These are phyloP conservation scores for Adenanthera pavonina DNA, from an alignment of 306 rosid genomes.

Conservation along the genomic window DNA sequence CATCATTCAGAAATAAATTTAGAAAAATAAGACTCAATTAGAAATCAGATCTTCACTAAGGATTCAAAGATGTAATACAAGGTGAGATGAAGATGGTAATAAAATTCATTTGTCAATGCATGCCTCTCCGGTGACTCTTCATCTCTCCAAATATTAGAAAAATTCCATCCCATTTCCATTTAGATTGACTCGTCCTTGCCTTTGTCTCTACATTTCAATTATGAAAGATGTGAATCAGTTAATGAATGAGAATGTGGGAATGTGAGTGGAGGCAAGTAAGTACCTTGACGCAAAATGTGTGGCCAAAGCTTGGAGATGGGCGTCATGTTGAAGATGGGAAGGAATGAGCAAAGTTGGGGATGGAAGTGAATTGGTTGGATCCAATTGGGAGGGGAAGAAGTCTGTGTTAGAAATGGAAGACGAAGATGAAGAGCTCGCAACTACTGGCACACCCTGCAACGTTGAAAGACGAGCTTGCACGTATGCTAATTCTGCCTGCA, in stretches of 20 bases:
- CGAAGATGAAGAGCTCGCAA: conserved; percentile 29
- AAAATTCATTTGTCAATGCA: too few species aligned
- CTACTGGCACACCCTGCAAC: conserved; percentile 43
- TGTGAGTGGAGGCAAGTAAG: conserved; percentile 63
- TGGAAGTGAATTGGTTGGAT: conserved; percentile 48
- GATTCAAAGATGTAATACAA: too few species aligned
- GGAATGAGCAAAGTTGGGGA: conserved; percentile 36
- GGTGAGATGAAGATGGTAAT: too few species aligned
- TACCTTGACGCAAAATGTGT: conserved; percentile 63
- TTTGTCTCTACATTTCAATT: neutral
- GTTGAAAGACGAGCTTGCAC: conserved; percentile 77
- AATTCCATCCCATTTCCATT: too few species aligned
- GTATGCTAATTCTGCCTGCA: conserved; percentile 80
- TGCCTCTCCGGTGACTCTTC: too few species aligned
- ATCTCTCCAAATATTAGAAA: too few species aligned
- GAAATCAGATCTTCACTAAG: too few species aligned
- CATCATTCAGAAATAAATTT: too few species aligned
- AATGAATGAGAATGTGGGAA: conserved; percentile 51
- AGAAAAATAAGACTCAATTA: too few species aligned
- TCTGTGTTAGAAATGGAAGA: conserved; percentile 46
- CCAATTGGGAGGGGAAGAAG: conserved; percentile 29
- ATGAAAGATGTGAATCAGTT: neutral
- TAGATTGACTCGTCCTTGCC: too few species aligned
- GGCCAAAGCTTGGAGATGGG: conserved; percentile 70
- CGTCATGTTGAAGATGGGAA: conserved; percentile 51